Conservation (phyloP, 2,329 filamentous ascomycete species). For the Cladophialophora bantiana region DNA sequence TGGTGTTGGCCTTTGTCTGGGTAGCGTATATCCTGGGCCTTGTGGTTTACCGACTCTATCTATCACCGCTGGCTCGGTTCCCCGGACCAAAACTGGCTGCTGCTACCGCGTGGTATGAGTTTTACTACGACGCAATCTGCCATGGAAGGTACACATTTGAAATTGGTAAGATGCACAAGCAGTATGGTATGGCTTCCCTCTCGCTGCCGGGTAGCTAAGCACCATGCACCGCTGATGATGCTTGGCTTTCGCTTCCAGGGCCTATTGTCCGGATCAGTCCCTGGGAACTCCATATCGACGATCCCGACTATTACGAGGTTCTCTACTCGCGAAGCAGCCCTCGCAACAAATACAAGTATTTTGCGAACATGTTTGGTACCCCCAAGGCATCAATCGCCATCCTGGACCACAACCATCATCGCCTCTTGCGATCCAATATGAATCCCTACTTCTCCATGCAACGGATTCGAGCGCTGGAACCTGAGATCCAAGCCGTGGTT, state of each 20-base stretch:
- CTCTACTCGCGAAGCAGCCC: conserved; percentile 44
- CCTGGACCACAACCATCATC: conserved; percentile 45
- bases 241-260: conserved; percentile 32
- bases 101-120: conserved; percentile 43
- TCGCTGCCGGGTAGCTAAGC: background rate
- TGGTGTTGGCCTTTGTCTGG: too few species aligned
- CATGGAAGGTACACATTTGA: conserved; percentile 40
- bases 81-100: conserved; percentile 46
- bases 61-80: conserved; percentile 44
- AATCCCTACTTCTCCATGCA: conserved; percentile 46
- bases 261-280: conserved; percentile 47
- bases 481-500: too few species aligned
- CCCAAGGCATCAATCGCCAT: conserved; percentile 40
- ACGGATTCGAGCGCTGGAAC: too few species aligned
- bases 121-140: conserved; percentile 42
- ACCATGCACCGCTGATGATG: background rate
- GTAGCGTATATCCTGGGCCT: too few species aligned
- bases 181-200: conserved; percentile 40
- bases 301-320: conserved; percentile 43
- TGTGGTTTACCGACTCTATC: conserved; percentile 41
- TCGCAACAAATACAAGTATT: conserved; percentile 44
- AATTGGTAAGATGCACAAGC: conserved; percentile 41
- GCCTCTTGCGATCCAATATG: conserved; percentile 43
- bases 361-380: conserved; percentile 36
- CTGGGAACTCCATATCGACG: conserved; percentile 45